Conservation (phyloP, 2,329 filamentous ascomycete genomes). For the Fusarium equiseti region DNA sequence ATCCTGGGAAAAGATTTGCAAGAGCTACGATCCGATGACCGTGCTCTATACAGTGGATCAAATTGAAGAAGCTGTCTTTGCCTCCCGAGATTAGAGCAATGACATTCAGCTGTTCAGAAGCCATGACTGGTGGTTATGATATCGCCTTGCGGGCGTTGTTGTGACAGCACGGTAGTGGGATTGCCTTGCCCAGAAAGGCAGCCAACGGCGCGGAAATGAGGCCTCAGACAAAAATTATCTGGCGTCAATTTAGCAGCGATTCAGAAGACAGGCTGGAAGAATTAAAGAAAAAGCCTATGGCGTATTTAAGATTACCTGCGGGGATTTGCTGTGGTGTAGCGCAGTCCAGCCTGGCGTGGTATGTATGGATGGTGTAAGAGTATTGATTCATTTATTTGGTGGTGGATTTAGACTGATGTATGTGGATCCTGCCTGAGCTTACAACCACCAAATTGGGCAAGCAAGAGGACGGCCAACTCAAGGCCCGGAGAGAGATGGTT, state of each 20-base stretch:
- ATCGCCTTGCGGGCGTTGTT: conserved; percentile 5
- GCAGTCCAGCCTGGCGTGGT: conserved; percentile 11
- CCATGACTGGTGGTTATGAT: conserved; percentile 50
- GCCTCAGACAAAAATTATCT: background rate
- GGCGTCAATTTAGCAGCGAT: conserved; percentile 11
- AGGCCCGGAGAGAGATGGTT: background rate
- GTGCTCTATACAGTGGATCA: conserved; percentile 89
- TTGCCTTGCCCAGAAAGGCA: conserved; percentile 10
- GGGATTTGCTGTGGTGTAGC: conserved; percentile 30
- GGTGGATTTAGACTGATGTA: conserved; percentile 28
- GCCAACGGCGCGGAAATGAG: conserved; percentile 20
- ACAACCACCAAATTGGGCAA: conserved; percentile 9
- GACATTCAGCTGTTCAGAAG: conserved; percentile 72
- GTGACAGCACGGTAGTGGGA: background rate
- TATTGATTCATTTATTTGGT: conserved; percentile 38
- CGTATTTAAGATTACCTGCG: conserved; percentile 25
- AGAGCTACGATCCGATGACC: conserved; percentile 88
- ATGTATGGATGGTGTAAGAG: conserved; percentile 20
- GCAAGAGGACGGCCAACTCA: background rate
- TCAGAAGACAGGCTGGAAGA: conserved; percentile 23
- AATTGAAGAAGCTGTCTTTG: conserved; percentile 95
- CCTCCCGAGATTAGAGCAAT: conserved; percentile 95
- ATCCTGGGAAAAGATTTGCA: conserved; percentile 80
- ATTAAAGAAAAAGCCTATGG: conserved; percentile 7
- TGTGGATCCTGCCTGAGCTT: conserved; percentile 22